Percentiles rank a stretch among this genome's conserved stretches.
Conservation (phyloP, 2,329 filamentous ascomycete genomes). For the Trichoderma koningiopsis region DNA sequence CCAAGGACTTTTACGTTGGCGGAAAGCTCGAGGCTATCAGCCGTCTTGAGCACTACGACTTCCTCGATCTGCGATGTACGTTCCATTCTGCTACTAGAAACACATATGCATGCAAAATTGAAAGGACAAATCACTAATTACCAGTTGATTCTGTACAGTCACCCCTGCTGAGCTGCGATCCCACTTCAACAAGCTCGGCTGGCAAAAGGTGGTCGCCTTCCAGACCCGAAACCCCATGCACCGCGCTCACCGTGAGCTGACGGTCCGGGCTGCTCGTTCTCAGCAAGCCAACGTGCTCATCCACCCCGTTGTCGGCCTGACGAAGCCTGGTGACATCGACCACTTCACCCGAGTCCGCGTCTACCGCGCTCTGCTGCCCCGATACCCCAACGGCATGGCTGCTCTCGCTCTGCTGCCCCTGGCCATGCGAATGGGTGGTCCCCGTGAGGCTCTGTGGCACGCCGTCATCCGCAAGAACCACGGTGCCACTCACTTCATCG, state of each 20-base stretch:
- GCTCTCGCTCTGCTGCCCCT: slow-evolving; percentile 91
- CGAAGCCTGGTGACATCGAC: slow-evolving; percentile 98
- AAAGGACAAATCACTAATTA: neutral
- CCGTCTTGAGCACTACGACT: slow-evolving; percentile 97
- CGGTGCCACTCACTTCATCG: slow-evolving; percentile 98
- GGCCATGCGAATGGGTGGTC: slow-evolving; percentile 99
- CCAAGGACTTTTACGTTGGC: slow-evolving; percentile 88
- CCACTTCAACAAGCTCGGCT: slow-evolving; percentile 99
- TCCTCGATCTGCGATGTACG: slow-evolving; percentile 91
- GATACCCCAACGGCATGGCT: slow-evolving; percentile 99
- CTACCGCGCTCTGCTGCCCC: slow-evolving; percentile 93
- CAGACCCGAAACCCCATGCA: slow-evolving; percentile 99
- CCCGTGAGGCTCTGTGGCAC: slow-evolving; percentile 98
- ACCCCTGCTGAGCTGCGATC: slow-evolving; percentile 91
- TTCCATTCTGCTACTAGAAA: slow-evolving; percentile 22
- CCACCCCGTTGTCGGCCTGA: slow-evolving; percentile 96
- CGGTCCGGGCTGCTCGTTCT: slow-evolving; percentile 90
- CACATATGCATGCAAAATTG: no score
- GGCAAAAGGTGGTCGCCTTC: slow-evolving; percentile 97
- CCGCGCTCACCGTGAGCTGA: slow-evolving; percentile 95
- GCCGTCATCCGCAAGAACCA: slow-evolving; percentile 99
- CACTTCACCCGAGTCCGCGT: slow-evolving; percentile 99
- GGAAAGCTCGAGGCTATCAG: slow-evolving; percentile 96
- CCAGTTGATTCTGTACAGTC: slow-evolving; percentile 52
- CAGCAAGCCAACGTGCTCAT: slow-evolving; percentile 99